Percentiles rank a stretch among this genome's conserved stretches.
Evolutionary conservation across 2,329 filamentous ascomycete species (phyloP).

Genomic region (Metarhizium robertsii): DNA sequence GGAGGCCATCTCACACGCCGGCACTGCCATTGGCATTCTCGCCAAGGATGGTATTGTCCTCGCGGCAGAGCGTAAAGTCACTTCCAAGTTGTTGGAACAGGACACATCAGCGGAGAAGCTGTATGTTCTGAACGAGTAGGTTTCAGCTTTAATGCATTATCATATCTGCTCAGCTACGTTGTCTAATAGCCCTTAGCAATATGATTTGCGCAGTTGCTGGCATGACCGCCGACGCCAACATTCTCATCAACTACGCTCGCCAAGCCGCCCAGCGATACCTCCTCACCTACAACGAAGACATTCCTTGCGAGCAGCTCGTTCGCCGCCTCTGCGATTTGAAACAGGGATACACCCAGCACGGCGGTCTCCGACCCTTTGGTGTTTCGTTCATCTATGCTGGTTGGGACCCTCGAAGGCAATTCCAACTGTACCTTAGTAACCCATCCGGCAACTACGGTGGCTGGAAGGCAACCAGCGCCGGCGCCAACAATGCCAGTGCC

Average conservation of each 20-base stretch:
- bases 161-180: no score
- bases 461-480: conserved; percentile 97
- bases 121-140: conserved; percentile 96
- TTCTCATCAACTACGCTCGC: conserved; percentile 99
- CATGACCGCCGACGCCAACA: conserved; percentile 99
- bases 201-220: conserved; percentile 99
- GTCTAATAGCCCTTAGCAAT: conserved; percentile 52
- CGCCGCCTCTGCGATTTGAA: conserved; percentile 94
- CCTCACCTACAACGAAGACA: conserved; percentile 98
- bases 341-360: conserved; percentile 98
- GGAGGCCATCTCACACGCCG: conserved; percentile 96
- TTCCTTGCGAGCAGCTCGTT: conserved; percentile 97
- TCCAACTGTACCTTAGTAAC: conserved; percentile 99
- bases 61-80: conserved; percentile 96
- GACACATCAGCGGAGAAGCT: conserved; percentile 99
- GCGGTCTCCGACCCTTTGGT: conserved; percentile 94
- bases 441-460: conserved; percentile 97
- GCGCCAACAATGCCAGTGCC: conserved; percentile 95
- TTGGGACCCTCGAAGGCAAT: conserved; percentile 90
- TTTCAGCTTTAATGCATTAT: conserved; percentile 3
- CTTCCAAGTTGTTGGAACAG: conserved; percentile 97
- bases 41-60: conserved; percentile 98
- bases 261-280: conserved; percentile 96
- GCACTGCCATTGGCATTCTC: conserved; percentile 91
- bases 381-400: conserved; percentile 99